phyloP scores from a whole-genome alignment of 2,329 filamentous ascomycete species.

The Tolypocladium tropicale region DNA sequence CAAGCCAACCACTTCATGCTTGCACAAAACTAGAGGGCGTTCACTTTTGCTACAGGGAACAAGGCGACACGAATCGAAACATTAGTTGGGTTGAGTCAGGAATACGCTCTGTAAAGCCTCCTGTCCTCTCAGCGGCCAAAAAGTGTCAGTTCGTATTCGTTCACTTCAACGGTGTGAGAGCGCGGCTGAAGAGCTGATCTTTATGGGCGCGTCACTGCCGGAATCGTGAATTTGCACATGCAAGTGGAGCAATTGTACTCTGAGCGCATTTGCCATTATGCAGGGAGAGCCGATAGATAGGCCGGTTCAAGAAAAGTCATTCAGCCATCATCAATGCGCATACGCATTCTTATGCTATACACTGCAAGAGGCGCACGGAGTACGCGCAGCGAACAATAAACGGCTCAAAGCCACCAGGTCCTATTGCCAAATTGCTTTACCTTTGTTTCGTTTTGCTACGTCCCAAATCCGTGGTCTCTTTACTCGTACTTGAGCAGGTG shows the following conservation, averaged over 20 bases:
- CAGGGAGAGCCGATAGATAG: not conserved
- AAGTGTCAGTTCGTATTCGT: no score
- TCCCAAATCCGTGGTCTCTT: not conserved
- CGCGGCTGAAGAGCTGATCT: no score
- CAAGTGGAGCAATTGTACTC: no score
- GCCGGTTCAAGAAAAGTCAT: not conserved
- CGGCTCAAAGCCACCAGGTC: not conserved
- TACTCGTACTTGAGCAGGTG: slow-evolving; percentile 9
- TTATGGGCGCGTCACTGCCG: no score
- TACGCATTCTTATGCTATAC: not conserved
- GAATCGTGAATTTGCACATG: no score
- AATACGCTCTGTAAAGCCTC: not conserved
- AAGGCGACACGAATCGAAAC: not conserved
- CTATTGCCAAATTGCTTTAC: not conserved
- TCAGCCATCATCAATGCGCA: not conserved
- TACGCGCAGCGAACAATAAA: not conserved
- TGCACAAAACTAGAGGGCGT: not conserved
- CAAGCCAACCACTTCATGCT: not conserved
- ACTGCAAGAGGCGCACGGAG: not conserved
- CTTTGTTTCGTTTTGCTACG: not conserved
- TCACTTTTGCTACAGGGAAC: not conserved
- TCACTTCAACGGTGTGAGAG: no score
- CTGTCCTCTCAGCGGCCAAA: no score
- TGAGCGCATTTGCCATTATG: no score
- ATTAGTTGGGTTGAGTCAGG: not conserved